Conservation (phyloP, 163 green algal species). For the Scenedesmus sp. region DNA sequence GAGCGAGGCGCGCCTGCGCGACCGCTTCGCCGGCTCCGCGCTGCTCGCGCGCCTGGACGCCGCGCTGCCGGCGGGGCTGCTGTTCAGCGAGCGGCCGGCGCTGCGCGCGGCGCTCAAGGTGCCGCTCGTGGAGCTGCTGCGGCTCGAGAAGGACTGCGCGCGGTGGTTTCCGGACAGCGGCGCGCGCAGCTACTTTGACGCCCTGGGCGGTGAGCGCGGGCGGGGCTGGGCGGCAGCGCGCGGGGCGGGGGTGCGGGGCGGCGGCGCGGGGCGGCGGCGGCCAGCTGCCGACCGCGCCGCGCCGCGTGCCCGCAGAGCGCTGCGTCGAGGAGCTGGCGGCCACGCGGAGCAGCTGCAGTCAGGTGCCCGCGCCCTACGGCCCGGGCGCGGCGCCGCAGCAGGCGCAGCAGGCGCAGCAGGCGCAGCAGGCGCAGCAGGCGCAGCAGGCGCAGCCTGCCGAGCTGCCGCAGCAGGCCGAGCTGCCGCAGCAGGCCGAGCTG, state of each 20-base stretch:
- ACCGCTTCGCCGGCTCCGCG: neutral
- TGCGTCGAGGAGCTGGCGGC: neutral
- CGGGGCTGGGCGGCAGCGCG: neutral
- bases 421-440: neutral
- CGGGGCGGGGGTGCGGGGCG: neutral
- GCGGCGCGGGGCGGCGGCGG: no score
- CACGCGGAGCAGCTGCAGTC: constrained; percentile 14
- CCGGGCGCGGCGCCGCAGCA: no score
- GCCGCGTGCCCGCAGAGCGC: constrained; percentile 7
- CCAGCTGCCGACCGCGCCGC: no score
- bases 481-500: neutral
- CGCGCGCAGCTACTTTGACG: constrained; percentile 21
- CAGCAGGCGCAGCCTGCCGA: constrained; percentile 1
- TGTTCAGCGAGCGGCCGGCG: constrained; percentile 17
- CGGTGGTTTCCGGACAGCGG: constrained; percentile 17
- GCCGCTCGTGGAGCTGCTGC: constrained; percentile 25
- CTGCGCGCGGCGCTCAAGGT: constrained; percentile 11
- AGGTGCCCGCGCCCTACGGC: no score
- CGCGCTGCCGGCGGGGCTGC: neutral
- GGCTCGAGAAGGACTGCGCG: constrained; percentile 22
- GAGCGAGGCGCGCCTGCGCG: constrained; percentile 27
- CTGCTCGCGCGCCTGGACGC: constrained; percentile 18
- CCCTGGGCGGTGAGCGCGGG: neutral
- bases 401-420: neutral
- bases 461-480: neutral